Percentiles rank a stretch among this genome's conserved stretches.
phyloP scores from a whole-genome alignment of 2,329 filamentous ascomycete genomes.

The Penicillium sp. region DNA sequence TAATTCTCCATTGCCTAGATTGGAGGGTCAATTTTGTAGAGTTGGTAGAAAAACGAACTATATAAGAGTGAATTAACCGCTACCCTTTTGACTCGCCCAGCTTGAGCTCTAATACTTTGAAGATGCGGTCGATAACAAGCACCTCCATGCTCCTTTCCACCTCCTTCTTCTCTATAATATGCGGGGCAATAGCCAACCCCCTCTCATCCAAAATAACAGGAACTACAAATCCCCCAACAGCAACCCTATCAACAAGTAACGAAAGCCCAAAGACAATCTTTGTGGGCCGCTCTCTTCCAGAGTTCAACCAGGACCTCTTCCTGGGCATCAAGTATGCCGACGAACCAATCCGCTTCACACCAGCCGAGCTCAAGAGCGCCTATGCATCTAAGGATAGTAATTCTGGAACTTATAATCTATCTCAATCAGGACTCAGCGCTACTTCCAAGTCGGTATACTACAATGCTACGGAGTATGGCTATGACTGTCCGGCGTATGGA shows the following conservation, averaged over 20 bases:
- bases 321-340: conserved; percentile 33
- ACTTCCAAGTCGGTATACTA: conserved; percentile 15
- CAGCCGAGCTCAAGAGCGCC: conserved; percentile 20
- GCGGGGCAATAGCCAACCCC: neutral
- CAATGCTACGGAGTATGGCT: conserved; percentile 31
- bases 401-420: conserved; percentile 11
- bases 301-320: conserved; percentile 30
- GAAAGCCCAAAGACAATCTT: conserved; percentile 20
- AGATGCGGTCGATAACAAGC: neutral
- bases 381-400: conserved; percentile 26
- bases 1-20: neutral
- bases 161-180: conserved; percentile 1
- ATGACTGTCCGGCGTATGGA: conserved; percentile 33
- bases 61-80: neutral
- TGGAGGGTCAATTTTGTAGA: neutral
- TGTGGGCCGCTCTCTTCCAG: conserved; percentile 25
- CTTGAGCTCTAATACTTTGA: neutral
- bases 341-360: conserved; percentile 28
- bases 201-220: neutral
- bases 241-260: conserved; percentile 8
- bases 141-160: neutral
- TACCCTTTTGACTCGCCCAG: neutral
- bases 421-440: neutral
- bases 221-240: conserved; percentile 21
- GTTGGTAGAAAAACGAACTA: neutral